Evolutionary conservation across 176 grass and related monocot genomes (phyloP), one percentile per base, ranked within the genome.

Genomic region (Thinopyrum elongatum): DNA sequence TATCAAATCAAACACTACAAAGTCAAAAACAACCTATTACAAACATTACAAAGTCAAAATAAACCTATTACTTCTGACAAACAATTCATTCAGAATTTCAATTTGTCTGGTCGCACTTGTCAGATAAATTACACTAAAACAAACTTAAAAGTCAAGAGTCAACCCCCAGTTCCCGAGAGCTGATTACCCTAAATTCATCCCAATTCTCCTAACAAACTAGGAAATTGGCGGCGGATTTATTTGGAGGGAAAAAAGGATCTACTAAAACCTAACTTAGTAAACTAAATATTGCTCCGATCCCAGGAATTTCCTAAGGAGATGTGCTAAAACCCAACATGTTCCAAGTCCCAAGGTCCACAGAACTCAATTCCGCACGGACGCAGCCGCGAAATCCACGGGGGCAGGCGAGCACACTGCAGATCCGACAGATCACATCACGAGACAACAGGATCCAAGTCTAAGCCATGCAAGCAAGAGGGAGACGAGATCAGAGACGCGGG

Each of bases 391-490:
- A 62, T 68, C 14, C 28, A 72, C 64, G 10, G 0, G 65, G 39
- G 30, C 30, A 33, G 33, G 14, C 49, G 5, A 6, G 10, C 10
- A 0, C 63, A 4, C 36, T 7, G 22, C 57, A 76, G 61, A 86
- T 82, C 83, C 78, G 2, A 26, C 25, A 27, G 39, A 74, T 11
- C 19, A 80, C 8, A 21, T 5, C 4, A 2, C 15, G 0, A 36
- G 68, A 30, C 46, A 39, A 31, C 35, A 28, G 49, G 60, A 91
- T 81, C 76, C 60, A 46, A 83, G 33, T 23, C 66, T 87, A 66
- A 41, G 0, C 39, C 7, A 12, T 0, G 3, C 25, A 34, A 4
- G 27, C 64, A 47, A 22, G 6, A 57, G 5, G 72, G 70, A 4
- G 41, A 34, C 1, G 68, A 8, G 58, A 42, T 0, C 10, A 14